These are phyloP conservation scores for Purshia tridentata DNA, from an alignment of 306 rosid species.

Conservation along the genomic window DNA sequence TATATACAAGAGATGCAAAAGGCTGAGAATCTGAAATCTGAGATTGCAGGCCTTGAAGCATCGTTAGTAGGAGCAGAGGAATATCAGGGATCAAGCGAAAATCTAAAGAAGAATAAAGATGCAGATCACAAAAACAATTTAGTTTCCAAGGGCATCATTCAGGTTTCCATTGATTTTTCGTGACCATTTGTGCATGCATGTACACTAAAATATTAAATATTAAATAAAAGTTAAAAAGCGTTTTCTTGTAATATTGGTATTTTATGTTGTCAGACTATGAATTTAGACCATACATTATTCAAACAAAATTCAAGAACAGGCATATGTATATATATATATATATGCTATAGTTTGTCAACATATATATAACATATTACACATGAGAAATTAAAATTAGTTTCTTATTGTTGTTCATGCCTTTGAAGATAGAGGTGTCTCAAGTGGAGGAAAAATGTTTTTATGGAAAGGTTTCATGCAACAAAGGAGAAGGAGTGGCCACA, in stretches of 20 bases:
- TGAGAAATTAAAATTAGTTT: neutral
- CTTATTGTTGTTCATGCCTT: neutral
- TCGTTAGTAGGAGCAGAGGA: constrained; percentile 43
- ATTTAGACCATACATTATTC: too few relatives aligned
- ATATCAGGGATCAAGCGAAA: constrained; percentile 37
- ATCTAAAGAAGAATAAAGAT: constrained; percentile 33
- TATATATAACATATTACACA: neutral
- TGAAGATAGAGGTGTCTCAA: constrained; percentile 75
- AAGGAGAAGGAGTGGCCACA: constrained; percentile 60
- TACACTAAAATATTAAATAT: too few relatives aligned
- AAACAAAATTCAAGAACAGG: too few relatives aligned
- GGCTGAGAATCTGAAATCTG: constrained; percentile 69
- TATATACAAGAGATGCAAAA: constrained; percentile 71
- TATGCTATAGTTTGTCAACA: too few relatives aligned
- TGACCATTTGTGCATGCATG: too few relatives aligned
- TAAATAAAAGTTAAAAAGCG: too few relatives aligned
- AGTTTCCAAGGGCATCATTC: constrained; percentile 52
- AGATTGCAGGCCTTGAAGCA: constrained; percentile 67
- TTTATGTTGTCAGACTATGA: too few relatives aligned
- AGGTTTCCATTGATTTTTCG: constrained; percentile 36
- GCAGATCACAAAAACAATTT: constrained; percentile 14
- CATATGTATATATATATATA: too few relatives aligned
- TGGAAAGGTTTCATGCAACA: constrained; percentile 61
- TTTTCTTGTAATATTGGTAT: too few relatives aligned
- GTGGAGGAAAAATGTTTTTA: constrained; percentile 82